Percentiles rank a stretch among this genome's conserved stretches.
Evolutionary conservation across 78 protist genomes (phyloP).

Genomic region (Dictyostelium intermedium): DNA sequence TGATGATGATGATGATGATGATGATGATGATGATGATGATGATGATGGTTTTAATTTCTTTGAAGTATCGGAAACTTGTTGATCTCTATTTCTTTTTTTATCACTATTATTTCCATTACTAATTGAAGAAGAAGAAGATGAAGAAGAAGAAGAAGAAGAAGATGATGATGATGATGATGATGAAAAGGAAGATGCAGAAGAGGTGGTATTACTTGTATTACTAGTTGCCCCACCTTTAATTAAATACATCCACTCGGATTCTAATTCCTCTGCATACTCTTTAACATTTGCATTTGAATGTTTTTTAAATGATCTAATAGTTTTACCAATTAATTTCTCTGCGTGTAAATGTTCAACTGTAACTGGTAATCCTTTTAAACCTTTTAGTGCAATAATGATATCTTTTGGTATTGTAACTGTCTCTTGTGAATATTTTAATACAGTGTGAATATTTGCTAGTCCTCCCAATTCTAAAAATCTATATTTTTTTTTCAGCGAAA

Average conservation of each 20-base stretch:
- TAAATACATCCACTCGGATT: constrained; percentile 18
- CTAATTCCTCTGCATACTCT: constrained; percentile 46
- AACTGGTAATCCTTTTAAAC: constrained; percentile 27
- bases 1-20: not conserved
- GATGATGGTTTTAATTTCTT: not conserved
- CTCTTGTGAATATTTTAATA: constrained; percentile 26
- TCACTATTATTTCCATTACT: not conserved
- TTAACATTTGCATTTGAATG: constrained; percentile 31
- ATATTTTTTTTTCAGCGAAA: not conserved
- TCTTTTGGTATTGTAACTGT: constrained; percentile 49
- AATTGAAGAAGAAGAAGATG: not conserved
- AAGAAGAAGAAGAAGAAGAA: no score
- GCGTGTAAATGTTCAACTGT: constrained; percentile 46
- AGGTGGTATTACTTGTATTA: not conserved
- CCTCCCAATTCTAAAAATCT: constrained; percentile 66
- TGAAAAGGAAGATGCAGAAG: not conserved
- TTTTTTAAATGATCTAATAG: constrained; percentile 53
- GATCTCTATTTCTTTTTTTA: constrained; percentile 45
- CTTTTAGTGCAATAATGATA: constrained; percentile 28
- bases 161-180: not conserved
- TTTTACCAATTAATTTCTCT: constrained; percentile 44
- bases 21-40: not conserved
- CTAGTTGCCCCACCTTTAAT: not conserved
- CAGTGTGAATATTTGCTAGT: constrained; percentile 16
- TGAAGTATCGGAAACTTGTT: not conserved